A percentile compares a stretch with the other conserved stretches of the same genome.
These are phyloP conservation scores for Tolypocladium endophyticum DNA, from an alignment of 2,329 filamentous ascomycete species.

Conservation along the genomic window DNA sequence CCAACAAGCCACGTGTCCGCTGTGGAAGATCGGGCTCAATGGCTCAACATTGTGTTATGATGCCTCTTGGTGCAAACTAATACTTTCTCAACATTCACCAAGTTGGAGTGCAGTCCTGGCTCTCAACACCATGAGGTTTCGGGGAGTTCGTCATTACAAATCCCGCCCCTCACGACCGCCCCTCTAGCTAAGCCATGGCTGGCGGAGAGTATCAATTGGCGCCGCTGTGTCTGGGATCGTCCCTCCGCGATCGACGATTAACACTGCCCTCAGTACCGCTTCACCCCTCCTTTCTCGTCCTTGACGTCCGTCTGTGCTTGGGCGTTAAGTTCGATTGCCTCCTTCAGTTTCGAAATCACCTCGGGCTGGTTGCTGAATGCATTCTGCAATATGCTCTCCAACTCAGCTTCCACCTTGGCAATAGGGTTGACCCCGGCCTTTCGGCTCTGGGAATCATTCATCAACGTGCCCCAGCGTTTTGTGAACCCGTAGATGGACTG, in stretches of 20 bases:
- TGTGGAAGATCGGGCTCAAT: neutral
- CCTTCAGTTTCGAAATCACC: constrained; percentile 47
- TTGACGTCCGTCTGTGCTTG: constrained; percentile 38
- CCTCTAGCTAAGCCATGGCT: neutral
- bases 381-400: constrained; percentile 44
- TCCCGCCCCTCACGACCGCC: neutral
- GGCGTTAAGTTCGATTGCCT: constrained; percentile 48
- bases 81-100: neutral
- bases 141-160: neutral
- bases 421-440: constrained; percentile 39
- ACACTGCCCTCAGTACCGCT: constrained; percentile 8
- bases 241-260: neutral
- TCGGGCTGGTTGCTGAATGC: constrained; percentile 51
- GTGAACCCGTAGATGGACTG: constrained; percentile 55
- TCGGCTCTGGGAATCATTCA: constrained; percentile 36
- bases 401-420: constrained; percentile 42
- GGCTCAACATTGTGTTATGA: neutral
- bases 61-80: neutral
- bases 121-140: neutral
- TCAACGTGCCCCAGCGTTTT: constrained; percentile 43
- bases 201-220: too few species aligned
- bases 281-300: constrained; percentile 21
- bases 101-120: neutral
- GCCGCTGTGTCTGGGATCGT: neutral
- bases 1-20: neutral